These are phyloP conservation scores for Saccharomycopsis hybrid DNA, from an alignment of 1,139 yeast genomes.

Conservation along the genomic window DNA sequence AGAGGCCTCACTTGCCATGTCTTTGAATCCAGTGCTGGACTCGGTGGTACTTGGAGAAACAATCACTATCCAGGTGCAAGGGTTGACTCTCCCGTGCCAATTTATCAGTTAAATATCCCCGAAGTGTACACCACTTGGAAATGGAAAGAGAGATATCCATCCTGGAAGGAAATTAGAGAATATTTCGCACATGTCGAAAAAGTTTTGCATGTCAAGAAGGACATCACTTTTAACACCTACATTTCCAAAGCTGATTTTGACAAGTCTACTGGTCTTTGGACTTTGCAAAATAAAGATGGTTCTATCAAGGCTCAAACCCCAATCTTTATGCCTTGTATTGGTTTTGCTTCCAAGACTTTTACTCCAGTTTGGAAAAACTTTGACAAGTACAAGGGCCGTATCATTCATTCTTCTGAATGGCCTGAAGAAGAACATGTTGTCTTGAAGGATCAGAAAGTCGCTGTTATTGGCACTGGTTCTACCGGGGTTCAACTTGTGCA, in stretches of 20 bases:
- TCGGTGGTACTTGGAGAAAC: slow-evolving; percentile 54
- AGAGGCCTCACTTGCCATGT: slow-evolving; percentile 32
- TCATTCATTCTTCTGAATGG: slow-evolving; percentile 46
- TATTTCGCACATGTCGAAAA: slow-evolving; percentile 38
- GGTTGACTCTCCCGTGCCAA: slow-evolving; percentile 47
- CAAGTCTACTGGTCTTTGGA: slow-evolving; percentile 35
- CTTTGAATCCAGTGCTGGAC: slow-evolving; percentile 39
- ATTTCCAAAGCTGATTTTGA: slow-evolving; percentile 32
- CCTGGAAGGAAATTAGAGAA: slow-evolving; percentile 43
- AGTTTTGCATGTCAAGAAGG: slow-evolving; percentile 31
- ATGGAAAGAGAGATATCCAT: slow-evolving; percentile 36
- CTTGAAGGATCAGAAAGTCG: slow-evolving; percentile 28
- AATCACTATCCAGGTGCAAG: slow-evolving; percentile 45
- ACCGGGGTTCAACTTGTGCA: slow-evolving; percentile 40
- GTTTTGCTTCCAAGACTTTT: slow-evolving; percentile 27
- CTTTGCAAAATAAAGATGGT: slow-evolving; percentile 31
- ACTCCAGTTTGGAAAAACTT: slow-evolving; percentile 32
- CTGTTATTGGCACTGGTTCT: slow-evolving; percentile 40
- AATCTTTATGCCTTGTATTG: slow-evolving; percentile 31
- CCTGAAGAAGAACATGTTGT: slow-evolving; percentile 28
- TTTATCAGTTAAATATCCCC: slow-evolving; percentile 41
- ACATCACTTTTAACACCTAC: slow-evolving; percentile 31
- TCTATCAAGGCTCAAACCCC: slow-evolving; percentile 33
- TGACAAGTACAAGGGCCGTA: slow-evolving; percentile 38
- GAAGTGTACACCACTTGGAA: slow-evolving; percentile 41